A percentile compares a stretch with the other conserved stretches of the same genome.
These are phyloP conservation scores for Melocanna baccifera DNA, from an alignment of 176 grass and related monocot species.

Conservation along the genomic window DNA sequence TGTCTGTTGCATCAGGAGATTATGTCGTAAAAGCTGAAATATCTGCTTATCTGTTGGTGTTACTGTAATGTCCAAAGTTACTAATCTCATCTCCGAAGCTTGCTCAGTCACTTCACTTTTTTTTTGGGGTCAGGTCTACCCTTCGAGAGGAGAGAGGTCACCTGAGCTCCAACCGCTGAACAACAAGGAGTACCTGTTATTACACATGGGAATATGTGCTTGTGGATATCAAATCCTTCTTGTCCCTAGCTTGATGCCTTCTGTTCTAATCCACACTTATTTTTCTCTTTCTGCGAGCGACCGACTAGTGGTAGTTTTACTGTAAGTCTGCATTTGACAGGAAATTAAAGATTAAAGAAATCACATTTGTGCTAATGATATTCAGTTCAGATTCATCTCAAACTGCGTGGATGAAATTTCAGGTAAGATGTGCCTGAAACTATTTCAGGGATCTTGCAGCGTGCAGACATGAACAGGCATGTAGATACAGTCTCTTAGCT, in stretches of 20 bases:
- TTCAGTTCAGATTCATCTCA: background rate
- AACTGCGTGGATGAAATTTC: background rate
- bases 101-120: background rate
- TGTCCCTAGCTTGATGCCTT: constrained; percentile 2
- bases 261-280: background rate
- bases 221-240: constrained; percentile 18
- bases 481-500: background rate
- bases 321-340: background rate
- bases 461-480: constrained; percentile 2
- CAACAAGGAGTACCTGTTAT: constrained; percentile 9
- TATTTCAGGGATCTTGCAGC: constrained; percentile 19
- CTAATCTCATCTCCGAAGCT: background rate
- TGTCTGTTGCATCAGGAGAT: background rate
- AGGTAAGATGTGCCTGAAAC: background rate
- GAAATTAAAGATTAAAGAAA: background rate
- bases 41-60: background rate
- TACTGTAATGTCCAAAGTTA: constrained; percentile 12
- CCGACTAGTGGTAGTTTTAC: background rate
- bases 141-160: constrained; percentile 20
- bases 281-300: background rate
- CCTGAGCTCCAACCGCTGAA: constrained; percentile 21
- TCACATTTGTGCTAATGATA: background rate
- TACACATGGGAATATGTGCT: constrained; percentile 2
- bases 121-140: too few species aligned
- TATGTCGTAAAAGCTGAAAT: constrained; percentile 2